phyloP scores from a whole-genome alignment of 345 rosid genomes.

The Citrus unshiu region DNA sequence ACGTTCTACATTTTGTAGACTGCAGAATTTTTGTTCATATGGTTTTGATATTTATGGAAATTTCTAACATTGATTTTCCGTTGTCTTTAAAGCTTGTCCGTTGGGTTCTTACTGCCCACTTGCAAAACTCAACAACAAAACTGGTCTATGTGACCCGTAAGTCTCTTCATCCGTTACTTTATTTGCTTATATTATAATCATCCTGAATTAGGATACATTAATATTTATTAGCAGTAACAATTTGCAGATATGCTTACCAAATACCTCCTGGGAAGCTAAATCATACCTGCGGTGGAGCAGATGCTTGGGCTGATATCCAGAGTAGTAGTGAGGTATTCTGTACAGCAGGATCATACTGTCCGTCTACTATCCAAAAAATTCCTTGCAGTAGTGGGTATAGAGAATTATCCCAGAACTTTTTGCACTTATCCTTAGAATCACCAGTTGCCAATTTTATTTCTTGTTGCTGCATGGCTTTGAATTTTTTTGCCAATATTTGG shows the following conservation, averaged over 20 bases:
- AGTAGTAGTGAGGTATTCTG: conserved; percentile 87
- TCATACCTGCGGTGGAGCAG: conserved; percentile 96
- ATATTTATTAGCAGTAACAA: conserved; percentile 45
- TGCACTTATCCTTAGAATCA: conserved; percentile 21
- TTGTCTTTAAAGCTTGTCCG: conserved; percentile 74
- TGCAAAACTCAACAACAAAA: conserved; percentile 58
- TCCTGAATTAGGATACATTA: conserved; percentile 25
- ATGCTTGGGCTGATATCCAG: conserved; percentile 76
- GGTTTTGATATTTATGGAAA: background rate
- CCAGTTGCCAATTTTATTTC: conserved; percentile 2
- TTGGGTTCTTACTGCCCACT: conserved; percentile 88
- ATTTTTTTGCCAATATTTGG: conserved; percentile 7
- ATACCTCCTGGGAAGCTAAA: conserved; percentile 70
- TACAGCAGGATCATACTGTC: conserved; percentile 90
- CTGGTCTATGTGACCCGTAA: conserved; percentile 98
- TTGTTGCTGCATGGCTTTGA: conserved; percentile 4
- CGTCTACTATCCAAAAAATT: conserved; percentile 63
- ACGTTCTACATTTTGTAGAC: background rate
- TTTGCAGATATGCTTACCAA: conserved; percentile 83
- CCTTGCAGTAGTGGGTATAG: conserved; percentile 87
- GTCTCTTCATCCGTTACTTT: conserved; percentile 29
- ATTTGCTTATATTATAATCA: background rate
- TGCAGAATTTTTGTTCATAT: background rate
- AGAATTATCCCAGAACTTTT: conserved; percentile 35
- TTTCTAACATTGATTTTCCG: conserved; percentile 1